Base-by-base conservation (phyloP, 305 asterid species). In the Nicotiana rustica region DNA sequence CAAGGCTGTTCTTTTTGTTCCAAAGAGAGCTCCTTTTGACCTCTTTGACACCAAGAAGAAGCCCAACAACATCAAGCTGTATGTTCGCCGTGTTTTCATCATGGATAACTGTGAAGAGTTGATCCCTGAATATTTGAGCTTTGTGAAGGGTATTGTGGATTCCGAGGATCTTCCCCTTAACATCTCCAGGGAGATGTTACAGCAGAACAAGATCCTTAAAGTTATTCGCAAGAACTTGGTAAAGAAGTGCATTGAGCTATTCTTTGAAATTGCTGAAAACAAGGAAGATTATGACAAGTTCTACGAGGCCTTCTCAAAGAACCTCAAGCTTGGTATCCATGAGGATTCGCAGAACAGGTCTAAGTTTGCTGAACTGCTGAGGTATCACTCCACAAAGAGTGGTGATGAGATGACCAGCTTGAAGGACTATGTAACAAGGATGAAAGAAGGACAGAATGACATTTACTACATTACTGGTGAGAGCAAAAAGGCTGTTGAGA, bases 81-180 rank as follows among this genome's bases (percentile, higher is more conserved):
- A 94, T 85, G 98, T 94, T 10, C 95, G 94, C 9, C 91, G 97
- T 67, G 97, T 94, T 2, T 92, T 94, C 77, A 94, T 94, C 57
- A 94, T 94, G 98, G 98, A 94, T 84, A 94, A 94, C 80, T 94
- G 97, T 70, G 98, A 94, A 70, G 96, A 94, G 71, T 75, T 94
- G 87, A 94, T 94, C 44, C 98, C 98, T 0, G 98, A 94, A 52
- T 92, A 90, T 33, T 81, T 92, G 61, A 77, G 96, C 89, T 94
- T 92, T 36, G 92, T 93, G n/a, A 93, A 94, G 83, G 98, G 98
- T 47, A 92, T 94, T 56, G 98, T 94, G 0, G 98, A 94, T 76
- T 94, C 98, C 31, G 98, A 94, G 88, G 98, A 93, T 67, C 85
- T 93, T 84, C 97, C 97, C 36, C 90, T 93, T 6, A 93, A 92